Evolutionary conservation across 1,284 basidiomycete species (phyloP), one percentile per base, ranked within the genome.

Genomic region (Jaminaea rosea): DNA sequence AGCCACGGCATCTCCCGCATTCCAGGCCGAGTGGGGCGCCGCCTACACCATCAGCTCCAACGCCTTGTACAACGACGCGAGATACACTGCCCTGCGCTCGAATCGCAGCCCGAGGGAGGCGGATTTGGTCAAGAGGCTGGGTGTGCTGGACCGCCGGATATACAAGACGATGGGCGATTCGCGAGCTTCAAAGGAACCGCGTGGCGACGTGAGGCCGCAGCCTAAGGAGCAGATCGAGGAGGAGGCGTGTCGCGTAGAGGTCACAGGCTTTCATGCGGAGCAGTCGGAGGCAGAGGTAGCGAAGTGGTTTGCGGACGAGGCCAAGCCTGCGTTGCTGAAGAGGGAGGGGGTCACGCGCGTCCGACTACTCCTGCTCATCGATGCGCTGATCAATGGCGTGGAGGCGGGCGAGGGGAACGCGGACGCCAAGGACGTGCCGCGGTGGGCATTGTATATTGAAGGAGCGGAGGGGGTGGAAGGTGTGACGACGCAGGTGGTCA

Each of bases 71-170:
- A 56, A 58, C 1, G 55, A 76, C 48, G 32, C 47, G 1, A 55
- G 58, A 23, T 76, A 76, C 58, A 72, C 72, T 10, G 37, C 46
- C 11, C 61, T 76, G 26, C 58, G 75, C 17, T 57, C 56, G 10
- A 58, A 75, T 46, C 63, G 74, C 23, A 70, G 66, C 4, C 55
- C 53, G 7, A 59, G 75, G 17, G 76, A 76, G 55, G 74, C 70
- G 2, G 71, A 66, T 11, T 52, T 76, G 39, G 69, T 76, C 24
- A 54, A 55, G 0, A 56, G 72, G 2, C 52, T 76, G 17, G 73
- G 57, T 5, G 59, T 69, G 2, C 63, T 76, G 34, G 76, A 76
- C 53, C 60, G 76, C 23, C 31, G 76, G 2, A 75, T 73, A 36
- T 72, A 71, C 50, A 47, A 60, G 27, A 55, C 66, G 6, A 52